Evolutionary conservation across 768 basidiomycete species (phyloP), one percentile per base, ranked within the genome.

Genomic region (Boletus sp.): DNA sequence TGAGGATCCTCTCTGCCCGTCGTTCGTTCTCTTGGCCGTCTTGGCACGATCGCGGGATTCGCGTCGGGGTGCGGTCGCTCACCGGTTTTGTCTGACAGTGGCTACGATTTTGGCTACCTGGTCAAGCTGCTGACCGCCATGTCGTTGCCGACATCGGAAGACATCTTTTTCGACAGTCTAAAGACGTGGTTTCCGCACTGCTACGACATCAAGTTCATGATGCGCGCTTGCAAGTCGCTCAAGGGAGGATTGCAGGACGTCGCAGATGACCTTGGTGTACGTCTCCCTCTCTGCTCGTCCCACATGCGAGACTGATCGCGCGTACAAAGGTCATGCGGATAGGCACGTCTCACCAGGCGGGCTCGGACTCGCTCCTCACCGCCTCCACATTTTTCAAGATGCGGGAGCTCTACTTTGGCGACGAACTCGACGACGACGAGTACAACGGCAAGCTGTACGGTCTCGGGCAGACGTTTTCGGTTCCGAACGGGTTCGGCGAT

Each of bases 81-180:
- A 55, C 51, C 24, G 32, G 6, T 48, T 47, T 37, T 20, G 32
- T 45, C 40, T 47, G 62, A 51, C 67, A 98, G 96, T 73, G 97
- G 96, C 48, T 98, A 98, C 74, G 97, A 99, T 73, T 98, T 99
- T 75, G 97, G 97, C 36, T 99, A 98, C 71, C 90, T 99, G 64
- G 86, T 99, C 73, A 97, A 96, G 72, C 82, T 98, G 41, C 81
- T 99, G 50, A 90, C 92, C 24, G 88, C 83, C 59, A 79, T 87
- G 66, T 90, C 94, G 45, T 76, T 98, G 57, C 97, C 97, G 9
- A 85, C 87, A 18, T 85, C 85, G 28, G 97, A 99, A 75, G 89
- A 90, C 60, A 81, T 83, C 6, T 98, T 98, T 77, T 97, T 98
- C 71, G 84, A 90, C 46, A 83, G 89, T 46, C 80, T 98, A 32